Percentiles rank a stretch among this genome's conserved stretches.
Evolutionary conservation across 2,329 filamentous ascomycete species (phyloP).

Genomic region (Annulohypoxylon truncatum): DNA sequence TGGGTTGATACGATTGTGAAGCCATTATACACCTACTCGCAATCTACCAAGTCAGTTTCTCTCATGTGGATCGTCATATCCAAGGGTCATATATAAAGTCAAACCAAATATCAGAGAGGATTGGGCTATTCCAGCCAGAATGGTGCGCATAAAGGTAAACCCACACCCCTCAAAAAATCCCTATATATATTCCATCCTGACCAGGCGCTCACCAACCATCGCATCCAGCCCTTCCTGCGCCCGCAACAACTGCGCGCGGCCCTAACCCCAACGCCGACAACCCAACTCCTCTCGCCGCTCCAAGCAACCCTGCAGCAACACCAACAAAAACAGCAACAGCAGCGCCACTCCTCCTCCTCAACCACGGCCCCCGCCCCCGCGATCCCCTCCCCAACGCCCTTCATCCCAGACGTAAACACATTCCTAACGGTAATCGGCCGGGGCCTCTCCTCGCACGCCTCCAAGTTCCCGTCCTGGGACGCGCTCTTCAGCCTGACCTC

Average conservation of each 20-base stretch:
- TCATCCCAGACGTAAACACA: slow-evolving; percentile 84
- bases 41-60: not conserved
- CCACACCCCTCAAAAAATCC: not conserved
- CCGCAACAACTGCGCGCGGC: slow-evolving; percentile 47
- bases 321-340: too few relatives aligned
- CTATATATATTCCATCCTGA: not conserved
- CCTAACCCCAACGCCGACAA: slow-evolving; percentile 23
- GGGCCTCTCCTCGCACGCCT: slow-evolving; percentile 80
- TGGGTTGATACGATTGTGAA: not conserved
- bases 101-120: not conserved
- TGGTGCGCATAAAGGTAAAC: slow-evolving; percentile 46
- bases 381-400: slow-evolving; percentile 79
- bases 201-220: not conserved
- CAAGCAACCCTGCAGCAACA: slow-evolving; percentile 14
- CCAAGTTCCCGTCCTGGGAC: slow-evolving; percentile 92
- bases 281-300: not conserved
- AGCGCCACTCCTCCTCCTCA: slow-evolving; percentile 11
- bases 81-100: not conserved
- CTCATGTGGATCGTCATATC: not conserved
- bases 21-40: not conserved
- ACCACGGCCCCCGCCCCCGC: slow-evolving; percentile 22
- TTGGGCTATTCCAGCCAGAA: slow-evolving; percentile 10
- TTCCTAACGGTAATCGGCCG: slow-evolving; percentile 94
- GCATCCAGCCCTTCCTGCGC: slow-evolving; percentile 44
- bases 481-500: slow-evolving; percentile 86